phyloP scores from a whole-genome alignment of 1,139 yeast genomes.

The Nakaseomyces sp. region DNA sequence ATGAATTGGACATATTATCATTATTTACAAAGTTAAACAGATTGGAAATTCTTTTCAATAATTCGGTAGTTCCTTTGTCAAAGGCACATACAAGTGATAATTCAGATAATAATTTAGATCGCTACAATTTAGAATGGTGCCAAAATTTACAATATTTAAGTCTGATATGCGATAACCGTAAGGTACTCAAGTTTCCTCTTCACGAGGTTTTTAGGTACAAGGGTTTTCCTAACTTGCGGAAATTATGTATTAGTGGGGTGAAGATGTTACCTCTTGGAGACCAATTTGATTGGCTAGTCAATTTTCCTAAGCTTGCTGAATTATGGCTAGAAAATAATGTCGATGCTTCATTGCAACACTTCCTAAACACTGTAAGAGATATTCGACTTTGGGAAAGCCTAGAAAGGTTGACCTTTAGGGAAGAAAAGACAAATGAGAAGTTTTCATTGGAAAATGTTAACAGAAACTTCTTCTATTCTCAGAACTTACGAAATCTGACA shows the following conservation, averaged over 20 bases:
- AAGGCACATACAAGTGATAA: background rate
- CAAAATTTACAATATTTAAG: constrained; percentile 16
- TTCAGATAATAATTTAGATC: constrained; percentile 3
- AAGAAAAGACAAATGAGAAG: constrained; percentile 13
- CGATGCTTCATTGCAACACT: constrained; percentile 15
- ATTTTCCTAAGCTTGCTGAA: constrained; percentile 18
- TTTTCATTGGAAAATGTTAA: constrained; percentile 12
- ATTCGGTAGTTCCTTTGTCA: constrained; percentile 15
- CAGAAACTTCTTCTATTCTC: constrained; percentile 10
- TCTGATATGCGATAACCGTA: constrained; percentile 21
- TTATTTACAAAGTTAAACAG: constrained; percentile 14
- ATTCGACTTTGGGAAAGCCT: constrained; percentile 15
- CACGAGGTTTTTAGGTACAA: background rate
- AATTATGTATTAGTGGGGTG: constrained; percentile 22
- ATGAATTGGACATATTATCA: constrained; percentile 16
- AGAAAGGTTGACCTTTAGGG: constrained; percentile 25
- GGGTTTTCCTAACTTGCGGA: constrained; percentile 8
- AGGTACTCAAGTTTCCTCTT: constrained; percentile 20
- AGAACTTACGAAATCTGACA: constrained; percentile 17
- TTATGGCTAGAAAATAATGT: constrained; percentile 29
- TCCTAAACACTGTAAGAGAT: constrained; percentile 15
- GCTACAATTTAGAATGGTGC: constrained; percentile 4
- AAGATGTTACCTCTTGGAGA: constrained; percentile 7
- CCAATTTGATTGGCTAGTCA: constrained; percentile 23
- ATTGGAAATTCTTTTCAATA: constrained; percentile 18